Evolutionary conservation across 2,329 filamentous ascomycete genomes (phyloP), one percentile per base, ranked within the genome.

Genomic region (Cryphonectria carpinicola): DNA sequence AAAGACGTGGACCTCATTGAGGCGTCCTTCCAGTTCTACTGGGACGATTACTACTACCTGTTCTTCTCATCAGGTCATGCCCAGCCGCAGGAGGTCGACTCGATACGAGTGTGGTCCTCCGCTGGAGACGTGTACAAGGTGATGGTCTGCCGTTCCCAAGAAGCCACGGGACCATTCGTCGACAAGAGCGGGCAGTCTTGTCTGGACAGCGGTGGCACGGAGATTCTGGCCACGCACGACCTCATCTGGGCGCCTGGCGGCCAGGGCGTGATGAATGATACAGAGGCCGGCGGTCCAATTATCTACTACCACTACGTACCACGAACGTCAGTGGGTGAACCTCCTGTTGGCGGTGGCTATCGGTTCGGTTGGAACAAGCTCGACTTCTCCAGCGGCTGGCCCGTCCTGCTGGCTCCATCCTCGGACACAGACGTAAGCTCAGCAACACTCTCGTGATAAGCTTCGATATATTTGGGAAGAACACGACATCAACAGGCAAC

Each of bases 161-260:
- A 79, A 8, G 82, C 85, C 3, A 87, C 82, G 0, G 83, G 88
- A 0, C 81, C 81, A 1, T 92, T 89, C 75, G 86, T 85, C 41
- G 90, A 92, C 74, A 80, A 84, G 69, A 77, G 76, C 65, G 89
- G 89, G 1, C 80, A 76, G 25, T 79, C 82, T 43, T 92, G 89
- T 76, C 69, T 72, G 10, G 75, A 81, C 10, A 85, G 86, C 58
- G 89, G 89, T 17, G 89, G 90, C 3, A 89, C 86, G 0, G 80
- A 85, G 19, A 83, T 92, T 0, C 80, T 91, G 1, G 84, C 83
- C 68, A 87, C 83, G 41, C 88, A 91, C 74, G 87, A 79, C 11
- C 84, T 78, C 19, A 83, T 90, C 0, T 91, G 90, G 74, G 89
- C 85, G 46, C 89, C 89, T 32, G 89, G 89, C 71, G 89, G 89